A percentile compares a stretch with the other conserved stretches of the same genome.
phyloP scores from a whole-genome alignment of 2,329 filamentous ascomycete genomes.

The Tolypocladium pustulatum region DNA sequence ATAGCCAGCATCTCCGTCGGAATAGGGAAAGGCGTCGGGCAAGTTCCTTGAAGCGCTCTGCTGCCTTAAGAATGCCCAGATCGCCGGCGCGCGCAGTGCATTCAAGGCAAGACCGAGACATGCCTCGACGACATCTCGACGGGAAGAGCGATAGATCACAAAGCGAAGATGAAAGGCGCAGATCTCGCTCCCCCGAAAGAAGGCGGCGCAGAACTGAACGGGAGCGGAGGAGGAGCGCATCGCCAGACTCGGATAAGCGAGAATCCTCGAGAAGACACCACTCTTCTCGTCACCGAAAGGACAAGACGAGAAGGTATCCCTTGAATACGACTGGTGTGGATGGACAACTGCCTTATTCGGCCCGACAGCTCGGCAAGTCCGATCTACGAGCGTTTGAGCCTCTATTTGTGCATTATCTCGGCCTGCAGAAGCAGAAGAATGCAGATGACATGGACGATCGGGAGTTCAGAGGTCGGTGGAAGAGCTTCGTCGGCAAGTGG shows the following conservation, averaged over 20 bases:
- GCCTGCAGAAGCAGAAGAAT: conserved; percentile 71
- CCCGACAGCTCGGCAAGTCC: conserved; percentile 54
- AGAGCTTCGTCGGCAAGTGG: conserved; percentile 87
- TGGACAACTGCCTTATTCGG: conserved; percentile 49
- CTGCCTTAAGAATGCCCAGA: not conserved
- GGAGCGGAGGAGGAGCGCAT: conserved; percentile 2
- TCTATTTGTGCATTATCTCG: conserved; percentile 75
- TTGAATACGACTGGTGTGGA: not conserved
- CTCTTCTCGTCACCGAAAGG: conserved; percentile 10
- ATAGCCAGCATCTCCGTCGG: not conserved
- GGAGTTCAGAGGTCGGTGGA: conserved; percentile 81
- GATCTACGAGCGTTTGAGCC: conserved; percentile 58
- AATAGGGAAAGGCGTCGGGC: not conserved
- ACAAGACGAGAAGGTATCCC: not conserved
- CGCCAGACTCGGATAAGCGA: conserved; percentile 1
- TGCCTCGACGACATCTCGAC: not conserved
- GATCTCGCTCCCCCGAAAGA: conserved; percentile 6
- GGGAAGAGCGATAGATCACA: not conserved
- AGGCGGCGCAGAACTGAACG: conserved; percentile 1
- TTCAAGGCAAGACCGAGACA: not conserved
- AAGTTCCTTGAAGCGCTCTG: not conserved
- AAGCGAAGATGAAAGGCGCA: not conserved
- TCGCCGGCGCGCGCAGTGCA: not conserved
- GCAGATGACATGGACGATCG: conserved; percentile 59
- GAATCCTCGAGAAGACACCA: conserved; percentile 11